Conservation (phyloP, 139 green algal species). For the Closterium sp. region DNA sequence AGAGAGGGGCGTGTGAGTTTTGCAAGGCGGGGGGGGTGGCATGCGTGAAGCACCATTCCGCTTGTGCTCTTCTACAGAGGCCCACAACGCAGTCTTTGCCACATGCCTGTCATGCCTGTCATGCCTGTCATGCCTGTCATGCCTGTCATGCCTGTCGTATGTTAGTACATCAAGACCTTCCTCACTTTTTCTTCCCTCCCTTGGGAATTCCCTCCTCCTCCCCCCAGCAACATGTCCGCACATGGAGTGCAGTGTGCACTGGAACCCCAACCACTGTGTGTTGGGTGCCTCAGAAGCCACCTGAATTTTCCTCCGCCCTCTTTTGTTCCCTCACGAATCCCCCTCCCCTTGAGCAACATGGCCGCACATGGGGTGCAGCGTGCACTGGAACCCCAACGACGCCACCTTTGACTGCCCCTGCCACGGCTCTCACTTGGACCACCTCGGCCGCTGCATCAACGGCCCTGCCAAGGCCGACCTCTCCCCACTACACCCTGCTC, state of each 20-base stretch:
- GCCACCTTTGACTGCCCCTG: slow-evolving; percentile 73
- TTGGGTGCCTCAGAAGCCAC: too few species aligned
- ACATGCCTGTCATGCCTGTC: background rate
- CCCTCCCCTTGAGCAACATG: slow-evolving; percentile 43
- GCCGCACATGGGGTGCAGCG: slow-evolving; percentile 60
- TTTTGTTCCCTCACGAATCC: too few species aligned
- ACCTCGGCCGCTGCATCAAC: slow-evolving; percentile 61
- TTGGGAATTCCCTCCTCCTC: background rate
- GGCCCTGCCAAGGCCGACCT: slow-evolving; percentile 60
- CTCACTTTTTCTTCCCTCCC: background rate
- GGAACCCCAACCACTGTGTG: slow-evolving; percentile 60
- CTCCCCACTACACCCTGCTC: background rate
- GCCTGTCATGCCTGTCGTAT: background rate
- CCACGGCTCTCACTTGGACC: slow-evolving; percentile 67
- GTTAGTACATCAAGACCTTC: background rate
- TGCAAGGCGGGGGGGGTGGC: background rate
- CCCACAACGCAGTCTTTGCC: too few species aligned
- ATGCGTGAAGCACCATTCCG: background rate
- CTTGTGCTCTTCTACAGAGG: too few species aligned
- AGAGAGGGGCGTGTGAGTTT: background rate
- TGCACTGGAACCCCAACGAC: slow-evolving; percentile 68
- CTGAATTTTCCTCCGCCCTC: too few species aligned
- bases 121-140: background rate
- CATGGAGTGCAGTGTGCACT: slow-evolving; percentile 61
- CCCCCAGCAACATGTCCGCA: slow-evolving; percentile 58